phyloP scores from a whole-genome alignment of 2,329 filamentous ascomycete species.

The Trichoderma endophyticum region DNA sequence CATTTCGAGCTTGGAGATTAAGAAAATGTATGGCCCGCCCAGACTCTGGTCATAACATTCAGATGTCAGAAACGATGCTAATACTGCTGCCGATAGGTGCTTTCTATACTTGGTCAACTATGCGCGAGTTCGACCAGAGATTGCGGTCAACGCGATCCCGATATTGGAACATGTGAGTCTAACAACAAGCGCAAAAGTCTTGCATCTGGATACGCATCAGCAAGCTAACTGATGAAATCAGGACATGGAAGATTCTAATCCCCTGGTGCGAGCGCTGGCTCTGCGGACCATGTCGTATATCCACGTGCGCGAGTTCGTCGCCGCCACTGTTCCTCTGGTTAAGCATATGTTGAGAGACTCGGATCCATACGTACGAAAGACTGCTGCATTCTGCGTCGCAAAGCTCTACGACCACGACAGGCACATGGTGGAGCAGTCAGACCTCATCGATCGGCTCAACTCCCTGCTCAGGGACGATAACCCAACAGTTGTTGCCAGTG shows the following conservation, averaged over 20 bases:
- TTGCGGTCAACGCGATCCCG: conserved; percentile 88
- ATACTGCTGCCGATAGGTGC: conserved; percentile 61
- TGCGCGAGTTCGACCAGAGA: conserved; percentile 87
- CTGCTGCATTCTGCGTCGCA: conserved; percentile 90
- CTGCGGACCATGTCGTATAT: conserved; percentile 96
- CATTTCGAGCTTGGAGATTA: conserved; percentile 91
- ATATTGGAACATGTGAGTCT: conserved; percentile 70
- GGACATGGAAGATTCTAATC: conserved; percentile 93
- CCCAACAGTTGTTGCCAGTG: conserved; percentile 93
- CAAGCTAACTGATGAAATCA: conserved; percentile 34
- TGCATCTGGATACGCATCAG: conserved; percentile 12
- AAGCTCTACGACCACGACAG: conserved; percentile 97
- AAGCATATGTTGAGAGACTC: conserved; percentile 79
- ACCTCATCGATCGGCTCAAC: conserved; percentile 90
- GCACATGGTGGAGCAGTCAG: conserved; percentile 82
- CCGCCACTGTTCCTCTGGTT: conserved; percentile 80
- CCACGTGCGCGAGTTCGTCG: conserved; percentile 92
- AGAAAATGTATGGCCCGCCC: conserved; percentile 78
- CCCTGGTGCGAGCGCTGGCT: conserved; percentile 85
- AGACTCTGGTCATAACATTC: background rate
- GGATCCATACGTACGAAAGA: conserved; percentile 97
- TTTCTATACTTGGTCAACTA: conserved; percentile 98
- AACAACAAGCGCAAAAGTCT: background rate
- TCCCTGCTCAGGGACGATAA: conserved; percentile 90
- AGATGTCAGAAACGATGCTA: background rate